Evolutionary conservation across 2,329 filamentous ascomycete genomes (phyloP).

Genomic region (Trichoderma koningii): DNA sequence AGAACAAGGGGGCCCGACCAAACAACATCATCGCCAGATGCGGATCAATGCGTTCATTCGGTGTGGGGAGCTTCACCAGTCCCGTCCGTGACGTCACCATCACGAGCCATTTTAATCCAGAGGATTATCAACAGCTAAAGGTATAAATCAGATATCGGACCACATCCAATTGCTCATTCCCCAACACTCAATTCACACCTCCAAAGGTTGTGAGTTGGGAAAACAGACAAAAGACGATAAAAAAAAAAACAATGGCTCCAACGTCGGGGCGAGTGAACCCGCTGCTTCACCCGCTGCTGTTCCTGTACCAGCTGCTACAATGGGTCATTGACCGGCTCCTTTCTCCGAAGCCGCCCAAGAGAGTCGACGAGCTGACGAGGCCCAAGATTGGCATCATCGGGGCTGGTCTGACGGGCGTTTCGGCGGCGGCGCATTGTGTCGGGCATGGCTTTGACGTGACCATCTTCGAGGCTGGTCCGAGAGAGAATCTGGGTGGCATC

Average conservation of each 20-base stretch:
- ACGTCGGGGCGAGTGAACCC: conserved; percentile 39
- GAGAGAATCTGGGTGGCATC: conserved; percentile 72
- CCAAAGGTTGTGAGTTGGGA: background rate
- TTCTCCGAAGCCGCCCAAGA: conserved; percentile 68
- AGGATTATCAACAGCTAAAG: too few species aligned
- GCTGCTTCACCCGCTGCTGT: conserved; percentile 57
- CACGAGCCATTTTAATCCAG: background rate
- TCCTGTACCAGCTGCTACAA: conserved; percentile 67
- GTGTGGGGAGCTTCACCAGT: conserved; percentile 21
- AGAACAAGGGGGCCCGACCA: too few species aligned
- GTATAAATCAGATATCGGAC: background rate
- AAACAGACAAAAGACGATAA: too few species aligned
- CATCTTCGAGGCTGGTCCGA: conserved; percentile 72
- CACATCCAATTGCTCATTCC: background rate
- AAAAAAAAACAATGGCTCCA: conserved; percentile 12
- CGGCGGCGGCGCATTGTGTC: conserved; percentile 77
- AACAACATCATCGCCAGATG: background rate
- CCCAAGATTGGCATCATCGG: conserved; percentile 71
- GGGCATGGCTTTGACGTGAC: conserved; percentile 83
- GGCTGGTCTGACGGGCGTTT: conserved; percentile 72
- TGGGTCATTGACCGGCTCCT: conserved; percentile 65
- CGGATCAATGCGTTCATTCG: conserved; percentile 20
- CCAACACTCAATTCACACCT: background rate
- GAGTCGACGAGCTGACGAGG: conserved; percentile 56
- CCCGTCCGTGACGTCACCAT: conserved; percentile 36